Evolutionary conservation across 306 rosid species (phyloP).

Genomic region (Vigna hirtella): DNA sequence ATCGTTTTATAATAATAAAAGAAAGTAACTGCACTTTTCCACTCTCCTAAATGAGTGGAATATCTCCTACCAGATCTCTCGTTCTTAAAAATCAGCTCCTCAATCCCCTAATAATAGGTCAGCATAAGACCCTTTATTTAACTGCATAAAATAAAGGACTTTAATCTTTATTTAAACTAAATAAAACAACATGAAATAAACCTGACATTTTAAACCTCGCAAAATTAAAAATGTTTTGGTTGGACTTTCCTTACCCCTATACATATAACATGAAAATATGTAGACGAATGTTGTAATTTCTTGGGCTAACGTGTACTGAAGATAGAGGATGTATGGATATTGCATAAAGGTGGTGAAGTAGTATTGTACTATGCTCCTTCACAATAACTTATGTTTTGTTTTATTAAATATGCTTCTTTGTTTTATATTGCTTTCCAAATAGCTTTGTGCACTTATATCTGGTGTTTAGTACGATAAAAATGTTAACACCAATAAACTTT

Average conservation of each 20-base stretch:
- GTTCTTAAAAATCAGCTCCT: no score
- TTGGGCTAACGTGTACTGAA: background rate
- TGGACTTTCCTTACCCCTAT: background rate
- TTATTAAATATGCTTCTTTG: background rate
- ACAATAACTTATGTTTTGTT: slow-evolving; percentile 10
- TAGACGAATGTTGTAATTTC: slow-evolving; percentile 17
- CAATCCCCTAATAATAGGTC: no score
- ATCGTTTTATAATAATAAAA: no score
- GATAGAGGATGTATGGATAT: background rate
- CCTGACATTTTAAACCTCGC: slow-evolving; percentile 9
- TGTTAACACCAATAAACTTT: slow-evolving; percentile 21
- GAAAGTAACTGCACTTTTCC: no score
- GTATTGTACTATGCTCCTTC: background rate
- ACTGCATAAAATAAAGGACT: no score
- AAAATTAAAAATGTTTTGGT: background rate
- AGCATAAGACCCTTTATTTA: no score
- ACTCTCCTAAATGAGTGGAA: no score
- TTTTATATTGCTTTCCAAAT: slow-evolving; percentile 21
- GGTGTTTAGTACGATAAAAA: background rate
- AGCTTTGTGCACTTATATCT: slow-evolving; percentile 20
- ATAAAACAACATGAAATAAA: no score
- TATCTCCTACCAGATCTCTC: no score
- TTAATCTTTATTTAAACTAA: no score
- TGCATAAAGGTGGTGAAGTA: background rate
- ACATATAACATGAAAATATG: background rate